These are phyloP conservation scores for Phytophthora brassicae DNA, from an alignment of 352 stramenopile species.

Conservation along the genomic window DNA sequence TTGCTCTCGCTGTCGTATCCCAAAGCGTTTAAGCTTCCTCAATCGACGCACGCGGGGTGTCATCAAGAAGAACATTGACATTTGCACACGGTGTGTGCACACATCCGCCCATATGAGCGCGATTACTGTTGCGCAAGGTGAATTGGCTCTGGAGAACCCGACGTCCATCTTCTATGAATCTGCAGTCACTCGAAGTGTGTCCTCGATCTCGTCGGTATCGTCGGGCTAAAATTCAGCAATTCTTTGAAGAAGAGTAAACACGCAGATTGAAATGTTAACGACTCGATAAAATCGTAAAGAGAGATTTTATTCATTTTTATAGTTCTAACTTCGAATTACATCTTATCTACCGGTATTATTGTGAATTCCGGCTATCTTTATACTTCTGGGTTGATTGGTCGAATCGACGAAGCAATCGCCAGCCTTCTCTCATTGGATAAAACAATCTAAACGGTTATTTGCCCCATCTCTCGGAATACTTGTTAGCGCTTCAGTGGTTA, in stretches of 20 bases:
- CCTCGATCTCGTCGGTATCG: slow-evolving; percentile 22
- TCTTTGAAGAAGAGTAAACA: not conserved
- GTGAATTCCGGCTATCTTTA: too few relatives aligned
- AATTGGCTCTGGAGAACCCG: slow-evolving; percentile 35
- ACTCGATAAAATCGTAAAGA: slow-evolving; percentile 7
- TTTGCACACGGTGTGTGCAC: slow-evolving; percentile 43
- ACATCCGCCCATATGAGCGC: slow-evolving; percentile 32
- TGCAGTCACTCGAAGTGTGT: slow-evolving; percentile 16
- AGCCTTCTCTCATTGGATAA: too few relatives aligned
- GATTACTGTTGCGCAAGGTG: slow-evolving; percentile 30
- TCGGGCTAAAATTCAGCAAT: slow-evolving; percentile 4
- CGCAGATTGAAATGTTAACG: slow-evolving; percentile 8
- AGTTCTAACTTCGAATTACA: too few relatives aligned
- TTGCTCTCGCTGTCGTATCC: slow-evolving; percentile 37
- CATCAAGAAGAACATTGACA: slow-evolving; percentile 38
- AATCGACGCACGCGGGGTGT: slow-evolving; percentile 33
- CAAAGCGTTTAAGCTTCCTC: slow-evolving; percentile 39
- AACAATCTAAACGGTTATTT: too few relatives aligned
- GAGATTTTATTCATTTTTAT: too few relatives aligned
- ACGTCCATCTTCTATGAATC: slow-evolving; percentile 39
- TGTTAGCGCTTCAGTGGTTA: too few relatives aligned
- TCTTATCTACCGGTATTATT: too few relatives aligned
- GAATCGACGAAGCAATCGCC: too few relatives aligned
- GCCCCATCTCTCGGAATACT: too few relatives aligned
- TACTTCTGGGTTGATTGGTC: too few relatives aligned